Evolutionary conservation across 495 filamentous ascomycete species (phyloP).

Genomic region (Aspergillus ostianus): DNA sequence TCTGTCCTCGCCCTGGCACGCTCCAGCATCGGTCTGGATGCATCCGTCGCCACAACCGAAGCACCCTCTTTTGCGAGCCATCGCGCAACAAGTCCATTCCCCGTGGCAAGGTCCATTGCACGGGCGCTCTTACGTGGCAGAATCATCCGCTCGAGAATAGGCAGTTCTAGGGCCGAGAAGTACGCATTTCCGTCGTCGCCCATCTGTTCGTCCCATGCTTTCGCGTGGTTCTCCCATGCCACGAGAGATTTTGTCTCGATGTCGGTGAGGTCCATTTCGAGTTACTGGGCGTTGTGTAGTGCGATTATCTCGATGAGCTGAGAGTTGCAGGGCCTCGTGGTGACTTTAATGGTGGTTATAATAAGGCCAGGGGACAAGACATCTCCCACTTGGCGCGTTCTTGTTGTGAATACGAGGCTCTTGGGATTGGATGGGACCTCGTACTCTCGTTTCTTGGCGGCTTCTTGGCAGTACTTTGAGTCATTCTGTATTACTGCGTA

Average conservation of each 20-base stretch:
- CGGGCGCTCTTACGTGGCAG: background rate
- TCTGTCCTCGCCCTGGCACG: slow-evolving; percentile 7
- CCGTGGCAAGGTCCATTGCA: slow-evolving; percentile 17
- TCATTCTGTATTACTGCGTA: too few relatives aligned
- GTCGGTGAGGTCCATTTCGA: background rate
- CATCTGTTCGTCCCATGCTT: slow-evolving; percentile 28
- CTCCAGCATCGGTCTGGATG: slow-evolving; percentile 9
- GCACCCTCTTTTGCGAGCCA: slow-evolving; percentile 12
- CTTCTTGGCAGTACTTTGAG: too few relatives aligned
- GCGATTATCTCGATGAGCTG: background rate
- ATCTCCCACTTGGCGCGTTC: background rate
- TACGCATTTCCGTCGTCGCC: slow-evolving; percentile 16
- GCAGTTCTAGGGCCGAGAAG: slow-evolving; percentile 11
- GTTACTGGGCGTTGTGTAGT: too few relatives aligned
- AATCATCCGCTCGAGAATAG: slow-evolving; percentile 8
- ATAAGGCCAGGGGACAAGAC: background rate
- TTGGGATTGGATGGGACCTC: too few relatives aligned
- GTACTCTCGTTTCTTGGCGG: too few relatives aligned
- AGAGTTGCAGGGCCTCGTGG: too few relatives aligned
- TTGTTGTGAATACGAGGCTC: background rate
- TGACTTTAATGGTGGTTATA: background rate
- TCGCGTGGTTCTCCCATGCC: slow-evolving; percentile 3
- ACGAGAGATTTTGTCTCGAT: background rate
- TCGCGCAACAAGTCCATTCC: slow-evolving; percentile 17
- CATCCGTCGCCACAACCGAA: slow-evolving; percentile 14